phyloP scores from a whole-genome alignment of 768 basidiomycete species.

The Mycena venus region DNA sequence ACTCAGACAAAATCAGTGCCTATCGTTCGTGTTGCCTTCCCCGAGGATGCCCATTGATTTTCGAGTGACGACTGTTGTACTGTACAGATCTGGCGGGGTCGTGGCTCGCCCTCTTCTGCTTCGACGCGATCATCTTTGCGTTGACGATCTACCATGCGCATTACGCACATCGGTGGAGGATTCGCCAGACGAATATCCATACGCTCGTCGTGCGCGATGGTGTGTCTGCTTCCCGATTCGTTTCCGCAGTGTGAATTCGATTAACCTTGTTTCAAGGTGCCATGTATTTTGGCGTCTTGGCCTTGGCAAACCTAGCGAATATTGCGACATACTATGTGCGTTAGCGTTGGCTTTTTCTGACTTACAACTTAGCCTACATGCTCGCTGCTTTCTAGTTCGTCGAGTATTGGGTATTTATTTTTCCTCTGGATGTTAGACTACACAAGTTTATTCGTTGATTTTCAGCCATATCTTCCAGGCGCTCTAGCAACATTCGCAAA shows the following conservation, averaged over 20 bases:
- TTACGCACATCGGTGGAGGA: constrained; percentile 16
- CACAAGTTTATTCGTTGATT: neutral
- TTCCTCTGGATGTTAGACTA: too few species aligned
- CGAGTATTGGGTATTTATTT: neutral
- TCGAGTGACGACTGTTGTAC: neutral
- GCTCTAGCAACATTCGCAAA: neutral
- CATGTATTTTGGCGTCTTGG: constrained; percentile 2
- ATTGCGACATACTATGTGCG: constrained; percentile 16
- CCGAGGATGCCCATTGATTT: neutral
- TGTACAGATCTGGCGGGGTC: constrained; percentile 3
- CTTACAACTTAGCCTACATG: neutral
- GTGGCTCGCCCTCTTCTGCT: constrained; percentile 40
- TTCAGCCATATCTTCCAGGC: neutral
- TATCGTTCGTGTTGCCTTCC: neutral
- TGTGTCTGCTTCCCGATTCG: constrained; percentile 12
- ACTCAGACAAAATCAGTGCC: neutral
- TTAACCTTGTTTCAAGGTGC: neutral
- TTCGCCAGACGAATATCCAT: neutral
- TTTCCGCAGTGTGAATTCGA: neutral
- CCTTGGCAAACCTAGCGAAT: constrained; percentile 6
- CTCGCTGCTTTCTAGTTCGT: neutral
- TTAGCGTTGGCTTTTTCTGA: neutral
- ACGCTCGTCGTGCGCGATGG: constrained; percentile 51
- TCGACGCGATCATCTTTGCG: constrained; percentile 46
- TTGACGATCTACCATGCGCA: constrained; percentile 48